These are phyloP conservation scores for Mycena pura DNA, from an alignment of 768 basidiomycete species.

Conservation along the genomic window DNA sequence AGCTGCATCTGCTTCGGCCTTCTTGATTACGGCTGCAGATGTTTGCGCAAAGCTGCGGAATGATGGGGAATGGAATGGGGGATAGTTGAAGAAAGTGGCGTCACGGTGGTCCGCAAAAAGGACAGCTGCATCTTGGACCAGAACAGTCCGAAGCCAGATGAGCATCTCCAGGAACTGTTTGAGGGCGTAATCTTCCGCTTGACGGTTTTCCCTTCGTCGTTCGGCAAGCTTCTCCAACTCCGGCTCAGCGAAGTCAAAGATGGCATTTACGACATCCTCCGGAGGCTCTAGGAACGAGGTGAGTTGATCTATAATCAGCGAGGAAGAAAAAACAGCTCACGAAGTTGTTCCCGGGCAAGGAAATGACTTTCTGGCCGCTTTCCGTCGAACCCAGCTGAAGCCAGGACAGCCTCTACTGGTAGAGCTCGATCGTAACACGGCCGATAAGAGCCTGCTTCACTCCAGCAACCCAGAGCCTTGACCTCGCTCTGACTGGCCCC, in stretches of 20 bases:
- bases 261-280: not conserved
- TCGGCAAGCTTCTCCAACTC: slow-evolving; percentile 17
- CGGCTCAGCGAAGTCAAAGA: slow-evolving; percentile 38
- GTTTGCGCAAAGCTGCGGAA: slow-evolving; percentile 30
- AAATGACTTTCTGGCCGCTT: slow-evolving; percentile 34
- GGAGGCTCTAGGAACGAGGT: slow-evolving; percentile 28
- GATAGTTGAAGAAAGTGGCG: slow-evolving; percentile 29
- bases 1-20: too few species aligned
- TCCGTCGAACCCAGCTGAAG: slow-evolving; percentile 39
- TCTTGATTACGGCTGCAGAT: not conserved
- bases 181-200: slow-evolving; percentile 33
- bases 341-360: slow-evolving; percentile 29
- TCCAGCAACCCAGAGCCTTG: slow-evolving; percentile 43
- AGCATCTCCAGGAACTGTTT: slow-evolving; percentile 36
- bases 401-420: slow-evolving; percentile 38
- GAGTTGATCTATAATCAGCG: not conserved
- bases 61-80: slow-evolving; percentile 32
- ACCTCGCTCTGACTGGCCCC: slow-evolving; percentile 34
- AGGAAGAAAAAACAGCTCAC: slow-evolving; percentile 23
- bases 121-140: slow-evolving; percentile 43
- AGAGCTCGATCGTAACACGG: slow-evolving; percentile 38
- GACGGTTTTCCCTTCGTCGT: not conserved
- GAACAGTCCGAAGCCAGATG: slow-evolving; percentile 28
- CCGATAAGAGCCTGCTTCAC: slow-evolving; percentile 30
- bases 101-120: slow-evolving; percentile 29